Percentiles rank a stretch among this genome's conserved stretches.
phyloP scores from a whole-genome alignment of 1,284 basidiomycete species.

The Flammula alnicola region DNA sequence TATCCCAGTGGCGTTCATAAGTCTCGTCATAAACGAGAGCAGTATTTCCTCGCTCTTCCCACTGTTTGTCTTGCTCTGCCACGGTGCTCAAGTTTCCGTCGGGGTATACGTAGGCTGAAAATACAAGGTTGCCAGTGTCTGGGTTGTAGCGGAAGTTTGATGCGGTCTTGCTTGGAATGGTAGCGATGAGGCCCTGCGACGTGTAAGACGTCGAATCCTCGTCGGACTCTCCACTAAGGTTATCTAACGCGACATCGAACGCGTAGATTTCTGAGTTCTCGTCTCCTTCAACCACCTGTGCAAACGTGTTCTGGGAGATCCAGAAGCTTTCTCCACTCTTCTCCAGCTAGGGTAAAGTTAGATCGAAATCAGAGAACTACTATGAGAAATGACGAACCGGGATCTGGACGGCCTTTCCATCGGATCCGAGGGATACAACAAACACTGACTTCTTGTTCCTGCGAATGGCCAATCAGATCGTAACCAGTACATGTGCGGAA shows the following conservation, averaged over 20 bases:
- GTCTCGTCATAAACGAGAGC: constrained; percentile 81
- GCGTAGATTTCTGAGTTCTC: constrained; percentile 61
- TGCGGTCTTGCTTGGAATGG: constrained; percentile 68
- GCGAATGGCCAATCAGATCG: background rate
- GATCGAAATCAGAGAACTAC: background rate
- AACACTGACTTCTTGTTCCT: constrained; percentile 23
- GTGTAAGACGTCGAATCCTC: constrained; percentile 38
- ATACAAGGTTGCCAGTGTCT: constrained; percentile 60
- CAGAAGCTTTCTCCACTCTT: constrained; percentile 78
- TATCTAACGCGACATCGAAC: constrained; percentile 46
- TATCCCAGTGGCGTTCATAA: constrained; percentile 88
- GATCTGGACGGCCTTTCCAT: constrained; percentile 16
- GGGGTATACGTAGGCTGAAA: constrained; percentile 78
- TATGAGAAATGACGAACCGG: constrained; percentile 14
- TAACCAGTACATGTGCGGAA: background rate
- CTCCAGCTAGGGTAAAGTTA: constrained; percentile 42
- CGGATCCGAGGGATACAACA: constrained; percentile 18
- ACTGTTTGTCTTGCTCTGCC: constrained; percentile 69
- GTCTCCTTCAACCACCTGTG: constrained; percentile 62
- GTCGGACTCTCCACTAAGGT: constrained; percentile 10
- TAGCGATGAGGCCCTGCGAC: constrained; percentile 51
- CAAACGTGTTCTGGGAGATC: constrained; percentile 71
- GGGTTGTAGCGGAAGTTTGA: constrained; percentile 71
- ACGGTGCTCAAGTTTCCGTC: constrained; percentile 74
- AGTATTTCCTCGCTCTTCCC: constrained; percentile 71